These are phyloP conservation scores for Boletales sp. DNA, from an alignment of 768 basidiomycete genomes.

Conservation along the genomic window DNA sequence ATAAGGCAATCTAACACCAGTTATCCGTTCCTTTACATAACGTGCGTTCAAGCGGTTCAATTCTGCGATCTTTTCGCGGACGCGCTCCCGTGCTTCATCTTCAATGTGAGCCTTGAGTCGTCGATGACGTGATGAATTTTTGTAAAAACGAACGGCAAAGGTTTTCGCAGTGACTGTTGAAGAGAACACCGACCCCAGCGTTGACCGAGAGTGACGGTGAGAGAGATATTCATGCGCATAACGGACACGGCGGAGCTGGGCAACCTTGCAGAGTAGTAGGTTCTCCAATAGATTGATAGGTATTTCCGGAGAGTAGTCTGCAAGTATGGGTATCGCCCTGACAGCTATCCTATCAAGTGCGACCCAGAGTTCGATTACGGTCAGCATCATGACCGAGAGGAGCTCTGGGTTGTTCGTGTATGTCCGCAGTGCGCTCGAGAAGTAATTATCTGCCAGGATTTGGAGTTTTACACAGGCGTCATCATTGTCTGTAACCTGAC, in stretches of 20 bases:
- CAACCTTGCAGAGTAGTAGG: not conserved
- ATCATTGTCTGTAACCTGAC: not conserved
- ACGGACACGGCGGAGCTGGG: not conserved
- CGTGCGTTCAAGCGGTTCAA: too few relatives aligned
- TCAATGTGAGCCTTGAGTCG: not conserved
- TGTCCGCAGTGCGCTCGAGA: slow-evolving; percentile 14
- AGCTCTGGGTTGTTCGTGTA: too few relatives aligned
- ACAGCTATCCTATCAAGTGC: too few relatives aligned
- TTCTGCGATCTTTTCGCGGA: too few relatives aligned
- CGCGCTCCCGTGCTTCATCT: not conserved
- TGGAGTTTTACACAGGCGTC: not conserved
- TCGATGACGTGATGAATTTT: not conserved
- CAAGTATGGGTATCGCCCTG: too few relatives aligned
- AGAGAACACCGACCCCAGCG: not conserved
- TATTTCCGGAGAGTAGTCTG: too few relatives aligned
- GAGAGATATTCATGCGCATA: not conserved
- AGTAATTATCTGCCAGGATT: slow-evolving; percentile 16
- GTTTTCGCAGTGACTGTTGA: not conserved
- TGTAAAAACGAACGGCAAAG: not conserved
- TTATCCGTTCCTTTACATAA: too few relatives aligned
- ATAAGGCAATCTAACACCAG: too few relatives aligned
- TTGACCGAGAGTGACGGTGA: not conserved
- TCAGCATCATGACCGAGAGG: too few relatives aligned
- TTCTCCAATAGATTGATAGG: not conserved
- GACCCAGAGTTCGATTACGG: too few relatives aligned